phyloP scores from a whole-genome alignment of 2,329 filamentous ascomycete genomes.

The Fusarium globosum region DNA sequence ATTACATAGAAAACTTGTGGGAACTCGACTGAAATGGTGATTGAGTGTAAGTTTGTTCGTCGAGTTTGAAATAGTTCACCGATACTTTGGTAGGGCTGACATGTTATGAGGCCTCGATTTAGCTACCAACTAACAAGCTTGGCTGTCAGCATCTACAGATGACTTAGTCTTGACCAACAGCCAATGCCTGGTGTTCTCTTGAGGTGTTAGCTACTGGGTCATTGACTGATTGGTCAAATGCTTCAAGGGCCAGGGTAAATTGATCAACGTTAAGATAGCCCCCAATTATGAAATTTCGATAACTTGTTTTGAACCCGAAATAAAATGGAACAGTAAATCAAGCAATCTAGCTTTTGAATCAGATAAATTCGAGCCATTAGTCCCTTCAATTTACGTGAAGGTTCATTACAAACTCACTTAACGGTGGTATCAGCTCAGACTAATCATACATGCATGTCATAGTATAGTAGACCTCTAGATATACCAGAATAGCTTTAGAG shows the following conservation, averaged over 20 bases:
- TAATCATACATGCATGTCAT: background rate
- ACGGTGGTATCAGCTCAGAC: too few relatives aligned
- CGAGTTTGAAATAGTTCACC: background rate
- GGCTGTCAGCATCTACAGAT: conserved; percentile 16
- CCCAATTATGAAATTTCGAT: background rate
- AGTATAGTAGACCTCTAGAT: background rate
- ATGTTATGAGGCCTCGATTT: background rate
- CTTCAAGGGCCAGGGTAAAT: background rate
- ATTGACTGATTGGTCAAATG: background rate
- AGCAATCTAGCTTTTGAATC: too few relatives aligned
- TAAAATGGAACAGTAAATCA: too few relatives aligned
- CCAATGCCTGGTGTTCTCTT: background rate
- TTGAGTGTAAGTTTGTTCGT: background rate
- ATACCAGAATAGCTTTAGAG: background rate
- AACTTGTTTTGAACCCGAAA: background rate
- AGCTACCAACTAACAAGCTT: background rate
- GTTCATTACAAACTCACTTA: too few relatives aligned
- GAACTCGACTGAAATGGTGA: background rate
- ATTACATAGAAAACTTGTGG: fast-evolving
- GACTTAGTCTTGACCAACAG: background rate
- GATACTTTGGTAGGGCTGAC: conserved; percentile 7
- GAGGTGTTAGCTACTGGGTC: too few relatives aligned
- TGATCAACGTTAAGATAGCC: background rate
- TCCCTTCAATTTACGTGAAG: too few relatives aligned
- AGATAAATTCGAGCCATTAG: too few relatives aligned